Evolutionary conservation across 768 basidiomycete genomes (phyloP), one percentile per base, ranked within the genome.

Genomic region (Auricularia sp.): DNA sequence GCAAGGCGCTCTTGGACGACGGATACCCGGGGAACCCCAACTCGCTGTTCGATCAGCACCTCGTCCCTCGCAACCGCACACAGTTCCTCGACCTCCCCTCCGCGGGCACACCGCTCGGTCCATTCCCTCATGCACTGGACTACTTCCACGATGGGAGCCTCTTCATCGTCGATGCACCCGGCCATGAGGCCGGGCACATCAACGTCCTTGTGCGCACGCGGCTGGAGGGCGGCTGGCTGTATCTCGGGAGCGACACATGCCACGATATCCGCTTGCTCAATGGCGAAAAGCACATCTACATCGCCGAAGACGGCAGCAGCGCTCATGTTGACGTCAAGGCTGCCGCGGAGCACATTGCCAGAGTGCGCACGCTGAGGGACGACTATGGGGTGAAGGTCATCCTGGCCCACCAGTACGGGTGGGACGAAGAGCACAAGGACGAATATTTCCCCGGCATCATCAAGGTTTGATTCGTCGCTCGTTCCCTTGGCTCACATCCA

Each of bases 71-170:
- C 2, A 77, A 72, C 3, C 47, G 80, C 23, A 79, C 77, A 3
- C 66, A 65, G 14, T 82, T 77, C 67, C 66, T 82, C 18, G 66
- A 59, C 18, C 56, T 69, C 29, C 64, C 70, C 39, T 64, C 67
- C 6, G 76, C 74, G 1, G 76, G 78, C 72, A 36, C 64, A 47
- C 73, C 80, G 36, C 70, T 85, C 51, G 83, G 82, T 0, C 81
- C 81, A 1, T 84, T 83, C 70, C 80, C 81, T 36, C 70, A 66
- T 54, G 80, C 81, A 3, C 68, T 80, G n/a, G 83, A 87, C 72
- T 80, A 78, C 68, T 84, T 80, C 67, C 78, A 78, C 21, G 85
- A 87, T 66, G 85, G 84, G 6, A 83, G 81, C 67, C 70, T 84
- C 43, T 86, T 83, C 68, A 76, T 87, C 66, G 69, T 86, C 64